These are phyloP conservation scores for Suillus alpinus DNA, from an alignment of 768 basidiomycete species.

Conservation along the genomic window DNA sequence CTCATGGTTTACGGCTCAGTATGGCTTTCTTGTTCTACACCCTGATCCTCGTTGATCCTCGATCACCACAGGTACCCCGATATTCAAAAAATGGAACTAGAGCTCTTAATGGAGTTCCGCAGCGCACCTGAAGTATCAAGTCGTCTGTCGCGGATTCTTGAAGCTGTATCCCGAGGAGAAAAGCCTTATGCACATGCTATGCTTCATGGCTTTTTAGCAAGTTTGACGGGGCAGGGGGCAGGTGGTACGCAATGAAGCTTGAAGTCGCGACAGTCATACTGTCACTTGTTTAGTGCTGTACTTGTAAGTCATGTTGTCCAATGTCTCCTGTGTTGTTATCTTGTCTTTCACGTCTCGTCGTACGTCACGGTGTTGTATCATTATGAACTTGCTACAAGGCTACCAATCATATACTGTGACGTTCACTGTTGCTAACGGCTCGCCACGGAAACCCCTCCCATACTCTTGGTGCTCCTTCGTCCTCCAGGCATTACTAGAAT, in stretches of 20 bases:
- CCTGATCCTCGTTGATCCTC: background rate
- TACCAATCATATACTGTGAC: too few relatives aligned
- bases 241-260: background rate
- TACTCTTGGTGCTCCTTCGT: too few relatives aligned
- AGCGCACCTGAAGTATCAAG: background rate
- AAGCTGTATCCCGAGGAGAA: background rate
- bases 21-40: background rate
- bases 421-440: background rate
- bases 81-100: constrained; percentile 9
- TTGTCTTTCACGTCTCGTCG: background rate
- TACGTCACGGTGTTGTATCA: background rate
- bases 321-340: background rate
- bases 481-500: too few relatives aligned
- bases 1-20: constrained; percentile 31
- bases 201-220: background rate
- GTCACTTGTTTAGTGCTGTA: background rate
- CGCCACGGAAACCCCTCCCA: too few relatives aligned
- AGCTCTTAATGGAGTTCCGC: background rate
- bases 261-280: background rate
- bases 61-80: constrained; percentile 13
- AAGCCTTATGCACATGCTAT: background rate
- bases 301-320: background rate
- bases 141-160: background rate
- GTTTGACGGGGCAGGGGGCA: background rate
- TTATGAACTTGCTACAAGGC: background rate